Conservation (phyloP, 192 early-diverging fungal genomes). For the Entomortierella lignicola region DNA sequence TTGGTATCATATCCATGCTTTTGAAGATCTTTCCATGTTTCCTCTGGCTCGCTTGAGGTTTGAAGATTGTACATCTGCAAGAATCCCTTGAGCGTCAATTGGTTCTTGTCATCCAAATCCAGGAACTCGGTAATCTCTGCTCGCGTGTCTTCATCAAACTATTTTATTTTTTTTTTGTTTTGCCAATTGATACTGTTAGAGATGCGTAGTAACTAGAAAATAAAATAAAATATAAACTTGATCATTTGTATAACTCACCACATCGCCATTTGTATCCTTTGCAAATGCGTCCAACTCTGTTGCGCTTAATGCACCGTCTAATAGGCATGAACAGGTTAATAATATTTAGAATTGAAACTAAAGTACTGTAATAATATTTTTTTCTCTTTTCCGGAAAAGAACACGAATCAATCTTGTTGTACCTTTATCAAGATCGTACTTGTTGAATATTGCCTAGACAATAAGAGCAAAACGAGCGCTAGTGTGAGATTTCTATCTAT, state of each 20-base stretch:
- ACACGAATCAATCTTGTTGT: neutral
- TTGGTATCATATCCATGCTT: conserved; percentile 71
- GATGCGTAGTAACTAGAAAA: neutral
- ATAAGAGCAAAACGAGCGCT: neutral
- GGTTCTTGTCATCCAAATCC: conserved; percentile 69
- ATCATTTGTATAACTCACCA: conserved; percentile 44
- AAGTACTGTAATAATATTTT: too few relatives aligned
- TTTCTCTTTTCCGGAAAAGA: neutral
- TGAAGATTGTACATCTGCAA: conserved; percentile 85
- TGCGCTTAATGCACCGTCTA: conserved; percentile 57
- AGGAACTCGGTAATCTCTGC: conserved; percentile 78
- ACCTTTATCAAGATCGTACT: conserved; percentile 48
- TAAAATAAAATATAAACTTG: neutral
- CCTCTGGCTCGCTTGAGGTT: conserved; percentile 71
- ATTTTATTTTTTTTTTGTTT: too few relatives aligned
- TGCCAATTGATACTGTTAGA: conserved; percentile 5
- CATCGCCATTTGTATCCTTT: conserved; percentile 60
- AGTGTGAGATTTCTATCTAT: neutral
- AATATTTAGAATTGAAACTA: too few relatives aligned
- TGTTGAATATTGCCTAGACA: conserved; percentile 44
- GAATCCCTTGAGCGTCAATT: conserved; percentile 77
- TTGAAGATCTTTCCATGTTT: conserved; percentile 81
- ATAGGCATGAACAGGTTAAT: too few relatives aligned
- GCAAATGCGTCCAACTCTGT: conserved; percentile 63
- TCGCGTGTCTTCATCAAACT: conserved; percentile 43